Conservation (phyloP, 2,329 filamentous ascomycete genomes). For the Colletotrichum endophyticum region DNA sequence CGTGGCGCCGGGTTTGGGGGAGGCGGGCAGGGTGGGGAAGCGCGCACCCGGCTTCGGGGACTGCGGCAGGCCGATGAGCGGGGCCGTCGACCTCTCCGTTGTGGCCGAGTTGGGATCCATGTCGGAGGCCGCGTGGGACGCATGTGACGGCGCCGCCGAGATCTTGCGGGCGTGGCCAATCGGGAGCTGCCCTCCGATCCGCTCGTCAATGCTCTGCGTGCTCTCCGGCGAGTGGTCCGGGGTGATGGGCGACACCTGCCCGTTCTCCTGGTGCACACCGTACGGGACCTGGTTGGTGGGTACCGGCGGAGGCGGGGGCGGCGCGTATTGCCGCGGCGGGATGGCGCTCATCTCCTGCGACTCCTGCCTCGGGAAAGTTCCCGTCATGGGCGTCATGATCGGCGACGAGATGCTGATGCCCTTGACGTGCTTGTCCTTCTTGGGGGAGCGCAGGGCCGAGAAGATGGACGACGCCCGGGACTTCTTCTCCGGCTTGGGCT, state of each 20-base stretch:
- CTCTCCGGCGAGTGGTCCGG: constrained; percentile 53
- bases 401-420: constrained; percentile 67
- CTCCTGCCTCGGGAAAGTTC: constrained; percentile 60
- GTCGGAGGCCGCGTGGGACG: constrained; percentile 34
- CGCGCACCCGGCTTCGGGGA: constrained; percentile 45
- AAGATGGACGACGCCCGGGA: constrained; percentile 65
- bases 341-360: constrained; percentile 63
- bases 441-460: constrained; percentile 66
- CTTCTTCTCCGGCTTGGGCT: constrained; percentile 49
- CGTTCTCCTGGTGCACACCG: constrained; percentile 31
- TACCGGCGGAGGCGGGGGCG: constrained; percentile 61
- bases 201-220: constrained; percentile 61
- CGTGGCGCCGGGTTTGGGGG: constrained; percentile 55
- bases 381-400: constrained; percentile 68
- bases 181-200: constrained; percentile 48
- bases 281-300: constrained; percentile 51
- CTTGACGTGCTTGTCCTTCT: constrained; percentile 55
- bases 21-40: constrained; percentile 46
- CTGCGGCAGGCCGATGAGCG: constrained; percentile 55
- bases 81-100: constrained; percentile 55
- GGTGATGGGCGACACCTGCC: constrained; percentile 46
- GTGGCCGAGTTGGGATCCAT: constrained; percentile 56
- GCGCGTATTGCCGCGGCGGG: constrained; percentile 62
- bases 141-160: constrained; percentile 33
- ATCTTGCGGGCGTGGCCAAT: constrained; percentile 38